These are phyloP conservation scores for Ustilago bromivora DNA, from an alignment of 1,284 basidiomycete species.

Conservation along the genomic window DNA sequence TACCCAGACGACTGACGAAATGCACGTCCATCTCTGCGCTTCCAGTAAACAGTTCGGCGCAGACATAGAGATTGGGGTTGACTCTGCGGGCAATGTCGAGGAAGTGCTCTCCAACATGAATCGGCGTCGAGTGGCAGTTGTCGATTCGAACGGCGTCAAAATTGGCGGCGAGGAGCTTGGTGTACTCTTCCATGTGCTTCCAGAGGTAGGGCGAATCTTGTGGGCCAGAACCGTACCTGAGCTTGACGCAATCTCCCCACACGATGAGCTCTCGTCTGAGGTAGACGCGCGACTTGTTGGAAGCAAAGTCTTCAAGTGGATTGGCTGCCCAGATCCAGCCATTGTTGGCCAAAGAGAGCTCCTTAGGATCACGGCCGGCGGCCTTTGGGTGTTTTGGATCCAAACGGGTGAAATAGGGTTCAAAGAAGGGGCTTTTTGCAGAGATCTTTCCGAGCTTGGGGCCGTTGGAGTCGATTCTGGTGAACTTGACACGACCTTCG, in stretches of 20 bases:
- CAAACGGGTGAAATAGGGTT: conserved; percentile 64
- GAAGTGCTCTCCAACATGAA: conserved; percentile 90
- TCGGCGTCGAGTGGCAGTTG: conserved; percentile 96
- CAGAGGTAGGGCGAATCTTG: conserved; percentile 91
- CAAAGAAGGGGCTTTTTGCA: conserved; percentile 53
- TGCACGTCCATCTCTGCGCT: conserved; percentile 81
- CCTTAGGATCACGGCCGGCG: conserved; percentile 74
- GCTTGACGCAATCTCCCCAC: conserved; percentile 97
- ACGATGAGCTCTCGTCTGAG: conserved; percentile 94
- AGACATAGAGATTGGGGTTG: conserved; percentile 92
- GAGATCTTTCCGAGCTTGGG: conserved; percentile 60
- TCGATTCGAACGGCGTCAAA: conserved; percentile 98
- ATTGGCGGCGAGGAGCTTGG: conserved; percentile 79
- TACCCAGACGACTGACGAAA: conserved; percentile 64
- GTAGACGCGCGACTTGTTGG: conserved; percentile 95
- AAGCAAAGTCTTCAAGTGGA: conserved; percentile 92
- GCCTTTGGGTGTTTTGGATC: conserved; percentile 55
- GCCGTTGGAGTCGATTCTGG: conserved; percentile 57
- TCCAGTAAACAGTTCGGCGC: conserved; percentile 96
- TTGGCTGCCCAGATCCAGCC: conserved; percentile 99
- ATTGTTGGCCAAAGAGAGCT: conserved; percentile 88
- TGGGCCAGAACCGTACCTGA: conserved; percentile 78
- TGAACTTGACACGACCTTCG: conserved; percentile 57
- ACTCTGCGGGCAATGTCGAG: conserved; percentile 89
- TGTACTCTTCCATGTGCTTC: conserved; percentile 83